These are phyloP conservation scores for Nitzschia sp. DNA, from an alignment of 108 stramenopile genomes.

Conservation along the genomic window DNA sequence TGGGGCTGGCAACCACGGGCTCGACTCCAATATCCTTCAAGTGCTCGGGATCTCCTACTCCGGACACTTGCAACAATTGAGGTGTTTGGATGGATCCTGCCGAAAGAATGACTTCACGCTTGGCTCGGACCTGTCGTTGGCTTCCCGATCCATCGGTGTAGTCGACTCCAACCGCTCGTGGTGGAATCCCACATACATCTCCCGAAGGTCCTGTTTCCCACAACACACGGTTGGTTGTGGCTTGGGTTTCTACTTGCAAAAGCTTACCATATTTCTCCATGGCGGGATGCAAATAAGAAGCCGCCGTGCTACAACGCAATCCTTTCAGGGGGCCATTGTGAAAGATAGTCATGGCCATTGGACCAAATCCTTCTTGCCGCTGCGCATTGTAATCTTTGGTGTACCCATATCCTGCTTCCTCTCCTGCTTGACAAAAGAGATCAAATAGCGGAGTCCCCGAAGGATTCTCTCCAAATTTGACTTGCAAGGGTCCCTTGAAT, in stretches of 20 bases:
- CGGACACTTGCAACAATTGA: constrained; percentile 61
- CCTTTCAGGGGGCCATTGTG: constrained; percentile 16
- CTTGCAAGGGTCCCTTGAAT: constrained; percentile 36
- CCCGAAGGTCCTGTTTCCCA: no score
- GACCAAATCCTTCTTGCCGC: constrained; percentile 37
- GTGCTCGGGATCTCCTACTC: constrained; percentile 47
- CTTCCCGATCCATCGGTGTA: background rate
- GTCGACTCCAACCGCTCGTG: background rate
- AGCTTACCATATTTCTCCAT: background rate
- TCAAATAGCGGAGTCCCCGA: constrained; percentile 31
- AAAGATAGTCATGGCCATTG: constrained; percentile 32
- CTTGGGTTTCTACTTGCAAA: constrained; percentile 1
- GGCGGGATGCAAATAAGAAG: constrained; percentile 26
- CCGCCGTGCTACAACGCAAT: constrained; percentile 5
- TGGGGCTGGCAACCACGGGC: constrained; percentile 30
- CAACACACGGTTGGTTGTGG: no score
- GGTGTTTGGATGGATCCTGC: constrained; percentile 67
- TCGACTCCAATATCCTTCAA: constrained; percentile 31
- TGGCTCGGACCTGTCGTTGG: constrained; percentile 8
- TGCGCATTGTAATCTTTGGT: constrained; percentile 39
- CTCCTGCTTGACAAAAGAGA: constrained; percentile 35
- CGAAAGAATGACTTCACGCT: constrained; percentile 61
- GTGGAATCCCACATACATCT: no score
- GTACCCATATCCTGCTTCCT: constrained; percentile 40
- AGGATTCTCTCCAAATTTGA: constrained; percentile 31